These are phyloP conservation scores for Cercophora scortea DNA, from an alignment of 495 filamentous ascomycete species.

Conservation along the genomic window DNA sequence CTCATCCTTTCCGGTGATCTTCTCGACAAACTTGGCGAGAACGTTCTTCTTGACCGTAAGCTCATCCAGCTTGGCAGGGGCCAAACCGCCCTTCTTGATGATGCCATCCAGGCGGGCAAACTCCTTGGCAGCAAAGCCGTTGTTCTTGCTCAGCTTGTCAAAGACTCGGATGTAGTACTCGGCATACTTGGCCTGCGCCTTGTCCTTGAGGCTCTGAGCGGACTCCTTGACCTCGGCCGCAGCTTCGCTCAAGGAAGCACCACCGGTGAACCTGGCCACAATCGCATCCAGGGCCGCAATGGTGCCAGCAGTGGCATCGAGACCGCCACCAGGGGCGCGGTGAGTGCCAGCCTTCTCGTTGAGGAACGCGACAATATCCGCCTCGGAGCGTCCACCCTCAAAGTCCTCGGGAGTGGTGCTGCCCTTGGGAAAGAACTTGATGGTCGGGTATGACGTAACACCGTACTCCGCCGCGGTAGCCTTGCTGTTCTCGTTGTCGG, in stretches of 20 bases:
- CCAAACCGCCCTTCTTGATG: conserved; percentile 76
- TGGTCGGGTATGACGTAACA: conserved; percentile 83
- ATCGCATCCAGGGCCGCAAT: conserved; percentile 69
- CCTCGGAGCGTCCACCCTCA: conserved; percentile 69
- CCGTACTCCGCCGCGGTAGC: conserved; percentile 67
- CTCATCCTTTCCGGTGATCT: conserved; percentile 54
- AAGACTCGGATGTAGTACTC: conserved; percentile 90
- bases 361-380: conserved; percentile 69
- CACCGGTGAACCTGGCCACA: conserved; percentile 56
- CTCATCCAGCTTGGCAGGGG: conserved; percentile 83
- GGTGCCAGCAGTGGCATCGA: conserved; percentile 75
- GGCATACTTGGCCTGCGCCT: conserved; percentile 60
- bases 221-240: conserved; percentile 61
- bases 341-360: conserved; percentile 87
- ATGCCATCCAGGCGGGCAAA: conserved; percentile 69
- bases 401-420: conserved; percentile 66
- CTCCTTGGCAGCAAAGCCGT: conserved; percentile 81
- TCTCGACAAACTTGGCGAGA: conserved; percentile 63
- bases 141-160: conserved; percentile 69
- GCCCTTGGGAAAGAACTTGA: conserved; percentile 95
- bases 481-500: conserved; percentile 78
- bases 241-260: conserved; percentile 48
- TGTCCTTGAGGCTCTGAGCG: conserved; percentile 56
- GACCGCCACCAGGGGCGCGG: conserved; percentile 72
- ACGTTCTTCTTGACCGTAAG: conserved; percentile 82